These are phyloP conservation scores for Lathyrus aphaca DNA, from an alignment of 306 rosid genomes.

Conservation along the genomic window DNA sequence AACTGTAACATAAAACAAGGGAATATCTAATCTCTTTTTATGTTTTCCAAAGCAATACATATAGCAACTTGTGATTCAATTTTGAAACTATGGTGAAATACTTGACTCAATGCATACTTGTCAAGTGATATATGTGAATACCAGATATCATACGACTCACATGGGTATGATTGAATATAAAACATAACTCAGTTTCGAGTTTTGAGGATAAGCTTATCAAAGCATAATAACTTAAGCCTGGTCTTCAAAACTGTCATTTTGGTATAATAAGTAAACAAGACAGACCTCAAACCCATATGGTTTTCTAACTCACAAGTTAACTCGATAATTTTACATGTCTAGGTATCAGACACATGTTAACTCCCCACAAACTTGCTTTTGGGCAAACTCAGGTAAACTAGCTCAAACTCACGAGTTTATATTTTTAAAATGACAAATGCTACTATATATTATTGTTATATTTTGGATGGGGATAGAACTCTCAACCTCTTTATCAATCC, in stretches of 20 bases:
- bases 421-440: not conserved
- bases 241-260: constrained; percentile 1
- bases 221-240: constrained; percentile 1
- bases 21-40: constrained; percentile 2
- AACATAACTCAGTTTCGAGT: not conserved
- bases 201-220: no score
- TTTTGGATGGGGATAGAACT: not conserved
- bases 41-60: not conserved
- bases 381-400: not conserved
- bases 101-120: not conserved
- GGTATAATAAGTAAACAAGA: constrained; percentile 13
- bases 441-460: not conserved
- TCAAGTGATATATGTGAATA: not conserved
- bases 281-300: not conserved
- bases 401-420: not conserved
- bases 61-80: constrained; percentile 4
- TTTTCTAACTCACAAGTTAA: not conserved
- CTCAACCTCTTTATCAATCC: not conserved
- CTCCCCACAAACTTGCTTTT: not conserved
- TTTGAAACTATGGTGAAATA: not conserved
- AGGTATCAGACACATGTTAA: not conserved
- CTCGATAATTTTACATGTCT: not conserved
- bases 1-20: not conserved
- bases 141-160: not conserved
- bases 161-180: not conserved